These are phyloP conservation scores for Citrullus amarus DNA, from an alignment of 306 rosid genomes.

Conservation along the genomic window DNA sequence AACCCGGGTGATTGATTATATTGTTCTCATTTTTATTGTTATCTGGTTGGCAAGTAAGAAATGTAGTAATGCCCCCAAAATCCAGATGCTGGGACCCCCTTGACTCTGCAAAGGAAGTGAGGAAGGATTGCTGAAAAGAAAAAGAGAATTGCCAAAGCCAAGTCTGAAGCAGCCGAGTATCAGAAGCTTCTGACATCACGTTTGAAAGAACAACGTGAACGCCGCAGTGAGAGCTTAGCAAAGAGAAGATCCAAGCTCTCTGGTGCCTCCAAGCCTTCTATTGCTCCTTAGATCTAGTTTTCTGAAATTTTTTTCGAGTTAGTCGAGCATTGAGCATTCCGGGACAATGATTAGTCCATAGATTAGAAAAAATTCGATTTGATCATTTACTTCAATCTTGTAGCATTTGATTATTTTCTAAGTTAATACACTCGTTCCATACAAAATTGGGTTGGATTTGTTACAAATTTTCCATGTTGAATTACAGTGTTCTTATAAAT, in stretches of 20 bases:
- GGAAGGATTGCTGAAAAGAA: conserved; percentile 45
- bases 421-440: too few species aligned
- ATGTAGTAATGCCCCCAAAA: conserved; percentile 52
- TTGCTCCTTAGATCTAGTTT: conserved; percentile 17
- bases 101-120: conserved; percentile 48
- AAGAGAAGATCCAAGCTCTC: conserved; percentile 55
- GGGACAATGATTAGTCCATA: neutral
- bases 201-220: conserved; percentile 55
- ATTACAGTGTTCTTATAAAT: neutral
- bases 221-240: conserved; percentile 51
- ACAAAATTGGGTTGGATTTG: neutral
- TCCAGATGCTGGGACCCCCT: conserved; percentile 56
- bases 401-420: neutral
- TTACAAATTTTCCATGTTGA: neutral
- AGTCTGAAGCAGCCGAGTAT: conserved; percentile 46
- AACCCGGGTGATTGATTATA: neutral
- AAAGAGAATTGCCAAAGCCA: conserved; percentile 41
- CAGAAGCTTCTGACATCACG: conserved; percentile 46
- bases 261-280: conserved; percentile 40
- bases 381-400: neutral
- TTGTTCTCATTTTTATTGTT: neutral
- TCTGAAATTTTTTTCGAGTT: neutral
- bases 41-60: conserved; percentile 24
- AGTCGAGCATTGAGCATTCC: neutral
- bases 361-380: neutral